A percentile compares a stretch with the other conserved stretches of the same genome.
phyloP scores from a whole-genome alignment of 345 rosid species.

The Dipteronia sinensis region DNA sequence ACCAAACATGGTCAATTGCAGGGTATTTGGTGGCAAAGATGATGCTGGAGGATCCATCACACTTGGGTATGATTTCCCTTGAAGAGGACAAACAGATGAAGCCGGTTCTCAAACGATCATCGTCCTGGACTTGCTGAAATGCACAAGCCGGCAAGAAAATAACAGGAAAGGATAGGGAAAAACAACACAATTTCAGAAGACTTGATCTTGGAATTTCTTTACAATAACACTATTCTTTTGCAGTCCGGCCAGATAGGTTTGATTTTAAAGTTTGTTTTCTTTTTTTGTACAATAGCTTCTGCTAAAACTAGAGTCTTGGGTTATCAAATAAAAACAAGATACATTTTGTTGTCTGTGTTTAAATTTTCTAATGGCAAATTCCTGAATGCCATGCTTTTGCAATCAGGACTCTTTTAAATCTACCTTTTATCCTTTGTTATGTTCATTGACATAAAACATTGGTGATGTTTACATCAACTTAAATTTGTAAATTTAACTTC shows the following conservation, averaged over 20 bases:
- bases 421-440: too few species aligned
- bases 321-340: slow-evolving; percentile 7
- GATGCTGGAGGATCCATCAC: slow-evolving; percentile 47
- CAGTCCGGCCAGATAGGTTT: background rate
- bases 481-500: too few species aligned
- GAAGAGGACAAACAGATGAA: slow-evolving; percentile 47
- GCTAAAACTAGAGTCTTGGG: slow-evolving; percentile 1
- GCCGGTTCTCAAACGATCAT: slow-evolving; percentile 33
- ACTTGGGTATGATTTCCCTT: slow-evolving; percentile 43
- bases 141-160: background rate
- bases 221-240: slow-evolving; percentile 15
- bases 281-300: slow-evolving; percentile 14
- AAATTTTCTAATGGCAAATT: slow-evolving; percentile 5
- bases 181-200: background rate
- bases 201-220: slow-evolving; percentile 4
- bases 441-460: too few species aligned
- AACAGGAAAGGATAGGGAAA: slow-evolving; percentile 10
- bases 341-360: slow-evolving; percentile 9
- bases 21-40: slow-evolving; percentile 47
- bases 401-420: too few species aligned
- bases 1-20: slow-evolving; percentile 43
- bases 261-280: background rate
- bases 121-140: slow-evolving; percentile 31
- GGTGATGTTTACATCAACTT: too few species aligned
- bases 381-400: slow-evolving; percentile 3